phyloP scores from a whole-genome alignment of 2,329 filamentous ascomycete species.

The Pseudocercospora ulei region DNA sequence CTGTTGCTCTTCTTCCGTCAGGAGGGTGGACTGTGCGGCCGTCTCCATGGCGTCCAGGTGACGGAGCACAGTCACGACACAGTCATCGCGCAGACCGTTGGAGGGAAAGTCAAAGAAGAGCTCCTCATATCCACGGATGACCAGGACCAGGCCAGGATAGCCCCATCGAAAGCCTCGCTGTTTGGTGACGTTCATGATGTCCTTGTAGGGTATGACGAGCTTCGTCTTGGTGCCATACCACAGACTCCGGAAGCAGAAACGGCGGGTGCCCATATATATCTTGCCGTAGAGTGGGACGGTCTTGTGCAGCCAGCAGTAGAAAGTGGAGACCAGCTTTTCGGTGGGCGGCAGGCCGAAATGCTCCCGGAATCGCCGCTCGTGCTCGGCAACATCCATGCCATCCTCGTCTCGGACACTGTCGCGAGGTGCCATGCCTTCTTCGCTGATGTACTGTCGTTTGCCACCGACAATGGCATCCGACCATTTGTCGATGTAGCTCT shows the following conservation, averaged over 20 bases:
- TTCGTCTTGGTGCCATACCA: slow-evolving; percentile 85
- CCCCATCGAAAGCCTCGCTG: slow-evolving; percentile 90
- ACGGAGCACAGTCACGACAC: slow-evolving; percentile 68
- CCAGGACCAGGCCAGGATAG: slow-evolving; percentile 82
- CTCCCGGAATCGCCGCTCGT: slow-evolving; percentile 63
- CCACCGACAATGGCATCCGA: slow-evolving; percentile 95
- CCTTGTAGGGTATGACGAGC: slow-evolving; percentile 76
- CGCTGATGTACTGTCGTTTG: slow-evolving; percentile 75
- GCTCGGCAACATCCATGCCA: slow-evolving; percentile 45
- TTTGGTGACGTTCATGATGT: slow-evolving; percentile 87
- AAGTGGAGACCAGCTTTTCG: slow-evolving; percentile 77
- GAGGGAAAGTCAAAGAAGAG: slow-evolving; percentile 88
- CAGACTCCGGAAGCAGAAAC: slow-evolving; percentile 87
- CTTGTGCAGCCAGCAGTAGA: slow-evolving; percentile 83
- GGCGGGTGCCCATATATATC: slow-evolving; percentile 80
- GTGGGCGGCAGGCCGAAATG: slow-evolving; percentile 82
- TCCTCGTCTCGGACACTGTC: slow-evolving; percentile 53
- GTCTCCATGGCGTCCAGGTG: slow-evolving; percentile 63
- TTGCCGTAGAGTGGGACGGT: slow-evolving; percentile 91
- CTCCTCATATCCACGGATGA: slow-evolving; percentile 88
- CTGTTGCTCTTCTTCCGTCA: slow-evolving; percentile 59
- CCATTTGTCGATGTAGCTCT: slow-evolving; percentile 93
- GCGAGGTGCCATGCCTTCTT: slow-evolving; percentile 54
- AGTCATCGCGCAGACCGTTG: slow-evolving; percentile 74
- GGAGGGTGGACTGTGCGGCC: slow-evolving; percentile 57